Conservation (phyloP, 495 filamentous ascomycete species). For the Xylaria telfairii region DNA sequence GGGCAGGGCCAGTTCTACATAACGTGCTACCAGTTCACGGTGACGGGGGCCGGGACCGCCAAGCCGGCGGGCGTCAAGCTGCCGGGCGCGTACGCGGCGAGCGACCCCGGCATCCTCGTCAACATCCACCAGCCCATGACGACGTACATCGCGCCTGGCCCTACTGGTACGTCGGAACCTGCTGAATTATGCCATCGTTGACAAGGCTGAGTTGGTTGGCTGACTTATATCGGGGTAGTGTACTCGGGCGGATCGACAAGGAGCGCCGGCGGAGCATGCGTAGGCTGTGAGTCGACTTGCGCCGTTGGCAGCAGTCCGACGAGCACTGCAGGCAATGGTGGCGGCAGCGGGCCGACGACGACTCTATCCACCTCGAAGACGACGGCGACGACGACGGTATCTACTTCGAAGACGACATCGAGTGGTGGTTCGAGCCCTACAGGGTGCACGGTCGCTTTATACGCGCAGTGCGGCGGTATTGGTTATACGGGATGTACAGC, state of each 20-base stretch:
- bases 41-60: slow-evolving; percentile 41
- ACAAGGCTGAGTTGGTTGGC: background rate
- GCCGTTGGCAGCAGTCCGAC: slow-evolving; percentile 39
- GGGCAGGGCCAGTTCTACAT: slow-evolving; percentile 58
- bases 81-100: slow-evolving; percentile 55
- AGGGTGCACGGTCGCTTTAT: slow-evolving; percentile 44
- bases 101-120: slow-evolving; percentile 58
- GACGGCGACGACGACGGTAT: slow-evolving; percentile 16
- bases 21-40: slow-evolving; percentile 56
- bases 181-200: too few species aligned
- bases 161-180: slow-evolving; percentile 24
- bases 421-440: slow-evolving; percentile 31
- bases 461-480: slow-evolving; percentile 54
- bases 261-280: slow-evolving; percentile 43
- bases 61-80: slow-evolving; percentile 48
- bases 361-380: slow-evolving; percentile 25
- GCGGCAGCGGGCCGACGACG: slow-evolving; percentile 16
- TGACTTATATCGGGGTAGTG: slow-evolving; percentile 31
- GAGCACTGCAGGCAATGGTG: slow-evolving; percentile 26
- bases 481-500: slow-evolving; percentile 52
- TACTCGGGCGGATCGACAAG: slow-evolving; percentile 48
- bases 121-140: slow-evolving; percentile 50
- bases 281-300: slow-evolving; percentile 50
- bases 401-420: slow-evolving; percentile 29
- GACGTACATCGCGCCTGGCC: slow-evolving; percentile 48